Base-by-base conservation (phyloP, 768 basidiomycete species). In the Boletus fagicola region DNA sequence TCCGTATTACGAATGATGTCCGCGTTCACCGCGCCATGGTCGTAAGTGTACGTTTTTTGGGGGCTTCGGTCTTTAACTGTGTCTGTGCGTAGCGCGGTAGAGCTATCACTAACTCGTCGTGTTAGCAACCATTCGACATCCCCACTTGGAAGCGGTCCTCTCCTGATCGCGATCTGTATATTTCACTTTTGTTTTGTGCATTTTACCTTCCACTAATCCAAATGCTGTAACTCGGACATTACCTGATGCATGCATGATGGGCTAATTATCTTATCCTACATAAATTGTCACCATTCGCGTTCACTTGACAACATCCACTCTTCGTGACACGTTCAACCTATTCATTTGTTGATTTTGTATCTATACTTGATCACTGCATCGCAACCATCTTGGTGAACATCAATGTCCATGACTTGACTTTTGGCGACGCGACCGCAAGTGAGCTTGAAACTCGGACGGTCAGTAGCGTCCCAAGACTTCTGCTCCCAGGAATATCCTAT, bases 1-100 rank as follows among this genome's bases (percentile, higher is more conserved):
- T 89, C 61, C 70, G 72, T 52, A 70, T 83, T 36, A 80, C 80
- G 30, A 70, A 69, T 47, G 80, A 86, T 63, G 73, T 88, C 42
- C 70, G 74, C 57, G 68, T 68, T 54, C 85, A 86, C 69, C 81
- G 88, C 49, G 64, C 74, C 44, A 67, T 80, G 63, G 68, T 76
- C 56, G 83, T 86, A 66, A 67, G 83, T 76, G 55, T 44, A 36
- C 60, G 51, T 60, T 36, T 49, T 51, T 45, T 53, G 44, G 51
- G 50, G 46, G 5, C 22, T 53, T 60, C 62, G 53, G 53, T 65
- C 7, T 55, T 56, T 54, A 59, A 64, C 54, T 40, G 26, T 58
- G 30, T 56, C 26, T 61, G 38, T 60, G n/a, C 24, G 35, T 44
- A 71, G 71, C 65, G 60, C 38, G 49, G 67, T 51, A 59, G 51